Percentiles rank a stretch among this genome's conserved stretches.
Conservation (phyloP, 2,329 filamentous ascomycete genomes). For the Trichophyton benhamiae region DNA sequence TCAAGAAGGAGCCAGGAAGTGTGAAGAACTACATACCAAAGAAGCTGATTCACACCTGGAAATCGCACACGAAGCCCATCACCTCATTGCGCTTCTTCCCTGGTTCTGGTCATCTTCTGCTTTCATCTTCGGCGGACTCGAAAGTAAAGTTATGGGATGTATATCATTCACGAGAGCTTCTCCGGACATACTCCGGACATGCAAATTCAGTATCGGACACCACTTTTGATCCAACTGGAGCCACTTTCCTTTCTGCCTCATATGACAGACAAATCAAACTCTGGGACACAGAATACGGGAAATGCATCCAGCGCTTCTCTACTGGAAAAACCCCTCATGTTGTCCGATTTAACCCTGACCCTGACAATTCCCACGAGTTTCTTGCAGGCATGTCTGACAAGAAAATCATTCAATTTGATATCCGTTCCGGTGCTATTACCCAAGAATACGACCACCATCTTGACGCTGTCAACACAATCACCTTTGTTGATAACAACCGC, state of each 20-base stretch:
- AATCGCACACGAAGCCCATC: constrained; percentile 70
- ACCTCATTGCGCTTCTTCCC: constrained; percentile 88
- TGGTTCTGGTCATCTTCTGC: constrained; percentile 68
- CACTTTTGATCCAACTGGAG: constrained; percentile 71
- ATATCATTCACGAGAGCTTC: constrained; percentile 75
- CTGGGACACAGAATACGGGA: constrained; percentile 94
- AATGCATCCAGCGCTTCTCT: constrained; percentile 76
- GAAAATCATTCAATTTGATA: constrained; percentile 97
- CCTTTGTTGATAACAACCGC: constrained; percentile 85
- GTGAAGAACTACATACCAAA: constrained; percentile 87
- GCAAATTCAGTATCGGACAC: constrained; percentile 81
- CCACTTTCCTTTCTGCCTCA: constrained; percentile 76
- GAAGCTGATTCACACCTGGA: constrained; percentile 85
- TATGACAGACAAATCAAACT: constrained; percentile 96
- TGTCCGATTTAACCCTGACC: constrained; percentile 77
- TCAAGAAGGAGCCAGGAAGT: constrained; percentile 68
- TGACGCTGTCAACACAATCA: constrained; percentile 94
- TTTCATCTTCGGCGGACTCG: constrained; percentile 80
- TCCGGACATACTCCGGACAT: constrained; percentile 87
- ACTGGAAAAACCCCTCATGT: constrained; percentile 94
- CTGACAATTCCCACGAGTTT: constrained; percentile 72
- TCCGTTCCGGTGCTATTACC: constrained; percentile 65
- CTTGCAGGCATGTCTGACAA: constrained; percentile 96
- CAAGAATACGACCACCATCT: constrained; percentile 98
- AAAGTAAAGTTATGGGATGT: constrained; percentile 92